Evolutionary conservation across 2,329 filamentous ascomycete species (phyloP).

Genomic region (Fusarium hainanense): DNA sequence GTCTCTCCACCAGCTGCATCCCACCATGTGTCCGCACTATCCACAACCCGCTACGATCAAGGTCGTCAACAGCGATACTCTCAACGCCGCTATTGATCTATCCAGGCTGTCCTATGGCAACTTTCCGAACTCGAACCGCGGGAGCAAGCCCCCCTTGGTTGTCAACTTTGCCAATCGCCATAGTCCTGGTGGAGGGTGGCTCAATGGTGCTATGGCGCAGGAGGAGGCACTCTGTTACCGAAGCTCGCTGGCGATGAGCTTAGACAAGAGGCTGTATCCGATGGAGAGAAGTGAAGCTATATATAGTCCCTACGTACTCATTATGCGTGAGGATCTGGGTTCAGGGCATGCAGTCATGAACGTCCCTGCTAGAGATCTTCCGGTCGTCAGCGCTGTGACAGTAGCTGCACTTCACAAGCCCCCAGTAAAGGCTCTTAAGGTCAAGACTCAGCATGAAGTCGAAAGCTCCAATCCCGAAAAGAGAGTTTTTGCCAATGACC

Average conservation of each 20-base stretch:
- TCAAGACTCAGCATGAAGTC: too few relatives aligned
- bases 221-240: not conserved
- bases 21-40: not conserved
- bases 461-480: too few relatives aligned
- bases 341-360: not conserved
- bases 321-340: not conserved
- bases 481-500: not conserved
- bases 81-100: not conserved
- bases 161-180: not conserved
- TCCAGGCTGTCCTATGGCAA: not conserved
- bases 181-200: not conserved
- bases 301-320: not conserved
- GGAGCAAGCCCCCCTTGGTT: not conserved
- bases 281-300: not conserved
- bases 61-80: not conserved
- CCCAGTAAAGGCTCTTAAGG: accelerated
- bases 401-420: not conserved
- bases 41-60: not conserved
- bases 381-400: not conserved
- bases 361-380: not conserved
- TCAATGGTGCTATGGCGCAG: not conserved
- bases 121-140: not conserved
- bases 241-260: accelerated
- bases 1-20: not conserved
- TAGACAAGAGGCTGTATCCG: not conserved